Conservation (phyloP, 129 eudicot species). For the Ambrosia trifida region DNA sequence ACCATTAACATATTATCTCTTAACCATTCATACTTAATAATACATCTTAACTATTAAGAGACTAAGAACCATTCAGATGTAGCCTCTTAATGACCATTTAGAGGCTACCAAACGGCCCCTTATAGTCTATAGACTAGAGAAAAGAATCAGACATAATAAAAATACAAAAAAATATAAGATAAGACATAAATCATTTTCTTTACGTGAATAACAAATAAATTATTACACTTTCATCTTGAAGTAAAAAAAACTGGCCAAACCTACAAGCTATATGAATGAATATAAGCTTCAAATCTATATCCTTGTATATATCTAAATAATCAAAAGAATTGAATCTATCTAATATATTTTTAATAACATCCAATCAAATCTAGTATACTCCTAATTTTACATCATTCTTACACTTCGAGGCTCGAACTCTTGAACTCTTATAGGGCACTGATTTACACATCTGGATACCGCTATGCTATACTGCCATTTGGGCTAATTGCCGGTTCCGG, state of each 20-base stretch:
- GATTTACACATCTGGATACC: too few relatives aligned
- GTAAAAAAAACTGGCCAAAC: conserved; percentile 21
- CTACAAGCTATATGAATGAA: neutral
- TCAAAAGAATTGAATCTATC: neutral
- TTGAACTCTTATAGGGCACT: too few relatives aligned
- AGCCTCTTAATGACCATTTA: too few relatives aligned
- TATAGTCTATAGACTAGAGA: neutral
- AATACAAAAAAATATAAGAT: neutral
- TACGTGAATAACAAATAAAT: conserved; percentile 5
- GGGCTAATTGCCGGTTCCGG: conserved; percentile 63
- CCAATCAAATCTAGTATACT: too few relatives aligned
- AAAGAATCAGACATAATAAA: neutral
- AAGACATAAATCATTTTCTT: conserved; percentile 10
- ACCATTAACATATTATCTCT: too few relatives aligned
- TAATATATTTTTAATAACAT: neutral
- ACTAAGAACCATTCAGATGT: too few relatives aligned
- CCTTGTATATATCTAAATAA: neutral
- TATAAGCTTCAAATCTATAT: neutral
- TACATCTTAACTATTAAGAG: too few relatives aligned
- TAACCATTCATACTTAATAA: too few relatives aligned
- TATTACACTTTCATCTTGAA: conserved; percentile 20
- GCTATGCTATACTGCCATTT: too few relatives aligned
- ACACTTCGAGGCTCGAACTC: too few relatives aligned
- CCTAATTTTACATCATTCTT: too few relatives aligned
- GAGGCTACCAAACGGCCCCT: too few relatives aligned